These are phyloP conservation scores for Penicillium thymicola DNA, from an alignment of 2,329 filamentous ascomycete genomes.

Conservation along the genomic window DNA sequence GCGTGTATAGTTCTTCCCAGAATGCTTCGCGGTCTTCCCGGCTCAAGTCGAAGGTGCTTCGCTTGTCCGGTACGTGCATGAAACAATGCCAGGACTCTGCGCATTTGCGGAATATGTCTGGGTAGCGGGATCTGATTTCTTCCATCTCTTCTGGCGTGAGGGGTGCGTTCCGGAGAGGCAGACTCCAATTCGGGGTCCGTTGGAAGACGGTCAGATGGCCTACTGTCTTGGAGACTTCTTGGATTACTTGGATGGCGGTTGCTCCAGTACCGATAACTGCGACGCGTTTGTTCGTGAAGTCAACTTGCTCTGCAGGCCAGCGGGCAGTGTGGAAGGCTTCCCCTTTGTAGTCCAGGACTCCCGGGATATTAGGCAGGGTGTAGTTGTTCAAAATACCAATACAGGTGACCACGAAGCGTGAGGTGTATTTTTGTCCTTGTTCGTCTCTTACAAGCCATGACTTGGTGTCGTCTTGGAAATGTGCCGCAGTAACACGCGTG, in stretches of 20 bases:
- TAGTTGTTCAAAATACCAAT: constrained; percentile 16
- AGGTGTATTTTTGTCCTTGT: not conserved
- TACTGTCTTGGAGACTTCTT: constrained; percentile 17
- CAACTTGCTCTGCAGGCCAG: constrained; percentile 21
- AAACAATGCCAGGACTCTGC: not conserved
- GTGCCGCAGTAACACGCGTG: constrained; percentile 2
- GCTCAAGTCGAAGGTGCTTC: not conserved
- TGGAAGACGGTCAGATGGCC: constrained; percentile 23
- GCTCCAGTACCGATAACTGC: constrained; percentile 45
- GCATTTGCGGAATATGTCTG: not conserved
- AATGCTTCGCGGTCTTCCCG: not conserved
- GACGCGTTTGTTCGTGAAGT: constrained; percentile 33
- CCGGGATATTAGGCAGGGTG: constrained; percentile 24
- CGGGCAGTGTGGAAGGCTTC: constrained; percentile 24
- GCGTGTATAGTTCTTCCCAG: constrained; percentile 17
- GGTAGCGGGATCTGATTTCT: not conserved
- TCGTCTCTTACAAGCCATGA: not conserved
- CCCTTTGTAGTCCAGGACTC: constrained; percentile 22
- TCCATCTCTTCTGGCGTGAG: not conserved
- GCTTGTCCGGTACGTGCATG: not conserved
- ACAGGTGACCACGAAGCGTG: constrained; percentile 3
- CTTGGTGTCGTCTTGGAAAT: constrained; percentile 1
- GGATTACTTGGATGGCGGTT: constrained; percentile 40
- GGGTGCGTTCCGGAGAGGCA: constrained; percentile 20
- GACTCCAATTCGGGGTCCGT: constrained; percentile 25